Evolutionary conservation across 202 grass and related monocot species (phyloP), one percentile per base, ranked within the genome.

Genomic region (Dendrocalamus latiflorus): DNA sequence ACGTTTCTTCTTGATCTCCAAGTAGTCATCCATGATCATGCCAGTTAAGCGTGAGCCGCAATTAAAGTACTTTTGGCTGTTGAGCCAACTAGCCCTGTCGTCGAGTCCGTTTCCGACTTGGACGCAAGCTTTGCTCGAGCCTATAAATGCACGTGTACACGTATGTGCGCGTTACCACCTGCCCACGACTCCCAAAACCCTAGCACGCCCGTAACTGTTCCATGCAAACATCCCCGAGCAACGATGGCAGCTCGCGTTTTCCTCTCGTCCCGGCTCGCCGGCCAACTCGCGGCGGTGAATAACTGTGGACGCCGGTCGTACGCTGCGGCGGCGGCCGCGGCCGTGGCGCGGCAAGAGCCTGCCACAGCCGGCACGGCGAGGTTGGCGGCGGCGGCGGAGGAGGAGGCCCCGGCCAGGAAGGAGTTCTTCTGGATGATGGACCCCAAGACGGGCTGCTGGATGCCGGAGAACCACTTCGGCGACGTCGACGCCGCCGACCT

Each of bases 361-460:
- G 54, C 75, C 17, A 17, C 13, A 5, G 41, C 8, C 1, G n/a
- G 18, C 64, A n/a, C 56, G 28, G 12, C 20, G 8, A 61, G n/a
- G 26, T 22, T 18, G 15, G 1, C 17, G 1, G 17, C 22, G 8
- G 17, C 22, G 8, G n/a, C 1, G 13, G 30, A 22, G 18, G 80
- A 21, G 15, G 51, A 14, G 14, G 53, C 54, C 34, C 53, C n/a
- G n/a, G n/a, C 55, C 7, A 62, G 41, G 68, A 62, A 43, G 41
- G 41, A 83, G 61, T 18, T 74, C 22, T 90, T 83, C 79, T 95
- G 90, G 93, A 95, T 85, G 90, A 89, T 85, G 76, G 82, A 95
- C 38, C 93, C 93, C 43, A 90, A 79, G 58, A 95, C 90, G 24
- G 88, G 93, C 1, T 79, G 53, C 53, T 95, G 88, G 93, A 75